Base-by-base conservation (phyloP, 208 protist species). In the Leishmania turanica region DNA sequence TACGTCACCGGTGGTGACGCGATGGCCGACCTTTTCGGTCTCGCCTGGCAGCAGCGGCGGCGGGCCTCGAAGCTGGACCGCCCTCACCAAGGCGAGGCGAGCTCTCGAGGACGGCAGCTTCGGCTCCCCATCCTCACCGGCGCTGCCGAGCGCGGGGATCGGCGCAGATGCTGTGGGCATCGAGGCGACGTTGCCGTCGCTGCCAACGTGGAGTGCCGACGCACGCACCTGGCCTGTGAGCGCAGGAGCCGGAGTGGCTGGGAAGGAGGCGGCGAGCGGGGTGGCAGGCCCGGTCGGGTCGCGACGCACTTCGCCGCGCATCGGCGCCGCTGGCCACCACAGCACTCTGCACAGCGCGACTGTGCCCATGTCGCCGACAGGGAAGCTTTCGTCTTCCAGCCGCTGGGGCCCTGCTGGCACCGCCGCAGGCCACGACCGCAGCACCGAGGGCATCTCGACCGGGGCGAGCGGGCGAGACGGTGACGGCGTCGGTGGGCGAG, bases 21-120 rank as follows among this genome's bases (percentile, higher is more conserved):
- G 76, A 34, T 80, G 65, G 49, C 37, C 76, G 1, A n/a, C n/a
- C 19, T 73, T 78, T 53, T 37, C 78, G 5, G 74, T 49, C 13
- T 82, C 82, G 0, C 75, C 77, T 3, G 17, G 45, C 21, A 77
- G 74, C 74, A 77, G 74, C 74, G 27, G 53, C 53, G 53, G 54
- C 34, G 54, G 56, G 74, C 74, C 56, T 8, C 74, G 56, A 47
- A 47, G 56, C 34, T 64, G 53, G 72, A 66, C 47, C 13, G 60
- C 74, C 11, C 24, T 60, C 45, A 65, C 58, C 3, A 65, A 62
- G 34, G 34, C 66, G 13, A 76, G 76, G 34, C 82, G 68, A 47
- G 75, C 75, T 19, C 45, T 42, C 15, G 60, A 70, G n/a, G 75
- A 79, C 53, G 53, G 45, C 75, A 64, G 40, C 75, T 11, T 76